Percentiles rank a stretch among this genome's conserved stretches.
These are phyloP conservation scores for Vinca minor DNA, from an alignment of 257 asterid genomes.

Conservation along the genomic window DNA sequence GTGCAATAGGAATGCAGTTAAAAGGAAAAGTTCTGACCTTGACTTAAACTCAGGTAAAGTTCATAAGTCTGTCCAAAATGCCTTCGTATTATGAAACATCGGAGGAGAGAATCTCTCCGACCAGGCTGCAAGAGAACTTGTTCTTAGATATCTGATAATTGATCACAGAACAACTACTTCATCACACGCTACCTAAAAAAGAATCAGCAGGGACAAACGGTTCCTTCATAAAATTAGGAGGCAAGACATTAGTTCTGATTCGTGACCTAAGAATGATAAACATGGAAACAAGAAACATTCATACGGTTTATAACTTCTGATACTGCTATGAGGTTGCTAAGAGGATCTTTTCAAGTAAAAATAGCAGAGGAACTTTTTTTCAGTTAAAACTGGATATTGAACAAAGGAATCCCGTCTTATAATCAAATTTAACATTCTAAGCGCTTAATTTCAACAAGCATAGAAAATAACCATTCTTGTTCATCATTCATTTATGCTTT, in stretches of 20 bases:
- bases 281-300: background rate
- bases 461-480: too few species aligned
- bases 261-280: background rate
- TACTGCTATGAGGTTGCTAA: too few species aligned
- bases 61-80: constrained; percentile 55
- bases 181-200: background rate
- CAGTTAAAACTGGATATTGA: background rate
- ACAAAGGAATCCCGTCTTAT: background rate
- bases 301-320: background rate
- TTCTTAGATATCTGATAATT: constrained; percentile 6
- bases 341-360: background rate
- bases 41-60: constrained; percentile 65
- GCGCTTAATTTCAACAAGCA: background rate
- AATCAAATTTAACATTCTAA: background rate
- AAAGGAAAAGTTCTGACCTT: constrained; percentile 37
- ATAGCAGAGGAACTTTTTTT: background rate
- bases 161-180: background rate
- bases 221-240: too few species aligned
- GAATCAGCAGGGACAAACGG: background rate
- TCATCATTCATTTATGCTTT: background rate
- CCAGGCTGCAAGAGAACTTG: constrained; percentile 68
- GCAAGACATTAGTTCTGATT: background rate
- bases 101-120: constrained; percentile 67
- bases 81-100: constrained; percentile 77
- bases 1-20: background rate